Evolutionary conservation across 768 basidiomycete species (phyloP), one percentile per base, ranked within the genome.

Genomic region (Pilatotrama ljubarskyi): DNA sequence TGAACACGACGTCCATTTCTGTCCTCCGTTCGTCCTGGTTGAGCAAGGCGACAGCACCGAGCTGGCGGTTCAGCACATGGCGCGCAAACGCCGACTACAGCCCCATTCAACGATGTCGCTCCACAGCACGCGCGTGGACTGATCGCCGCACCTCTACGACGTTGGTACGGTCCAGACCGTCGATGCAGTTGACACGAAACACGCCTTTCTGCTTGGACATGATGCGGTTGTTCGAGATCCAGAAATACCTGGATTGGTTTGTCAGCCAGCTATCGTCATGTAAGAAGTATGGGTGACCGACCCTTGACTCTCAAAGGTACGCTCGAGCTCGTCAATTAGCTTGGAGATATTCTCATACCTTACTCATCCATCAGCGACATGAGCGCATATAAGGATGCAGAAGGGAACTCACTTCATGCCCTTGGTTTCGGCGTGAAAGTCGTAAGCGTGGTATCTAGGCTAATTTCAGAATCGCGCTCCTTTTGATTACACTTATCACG

Each of bases 151-250:
- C 93, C 81, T 93, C 88, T 9, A 97, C 92, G 22, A 97, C 95
- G 69, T 96, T 97, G 14, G 96, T 98, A 51, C 96, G 79, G 70
- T 98, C 96, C 41, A 98, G 76, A 67, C 95, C 96, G 69, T 98
- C 96, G 44, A 98, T 95, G 70, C 96, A 98, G 68, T 96, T 98
- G 22, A 94, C 84, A 3, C 95, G 84, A 74, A 91, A 97, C 2
- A 89, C 85, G 0, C 93, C 93, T 58, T 84, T 87, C 72, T 98
- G 95, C 67, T 85, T 82, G 6, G 91, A 88, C 72, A 95, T 79
- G 13, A 88, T 77, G 14, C 76, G 76, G 29, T 84, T 77, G 55
- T 88, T 82, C 1, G 89, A 88, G 18, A 90, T 82, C 92, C 93
- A 95, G 59, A 92, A 82, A 70, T 90, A 95, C 29, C 90, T 92